A percentile compares a stretch with the other conserved stretches of the same genome.
Conservation (phyloP, 75 land plant species). For the Isoetes taiwanensis region DNA sequence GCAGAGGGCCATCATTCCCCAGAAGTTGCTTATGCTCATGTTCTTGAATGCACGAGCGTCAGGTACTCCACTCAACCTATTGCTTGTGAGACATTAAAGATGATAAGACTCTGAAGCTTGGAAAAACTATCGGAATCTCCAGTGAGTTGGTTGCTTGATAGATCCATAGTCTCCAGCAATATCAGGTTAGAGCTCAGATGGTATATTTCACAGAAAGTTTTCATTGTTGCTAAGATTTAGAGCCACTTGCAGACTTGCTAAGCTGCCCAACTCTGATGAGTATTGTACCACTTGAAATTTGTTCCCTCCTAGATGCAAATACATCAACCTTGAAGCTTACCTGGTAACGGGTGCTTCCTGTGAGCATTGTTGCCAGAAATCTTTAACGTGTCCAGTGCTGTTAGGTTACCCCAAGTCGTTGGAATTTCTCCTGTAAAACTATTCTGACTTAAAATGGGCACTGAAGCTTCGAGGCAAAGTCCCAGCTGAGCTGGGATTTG, state of each 20-base stretch:
- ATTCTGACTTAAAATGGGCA: constrained; percentile 60
- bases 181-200: constrained; percentile 32
- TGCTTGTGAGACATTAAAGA: constrained; percentile 51
- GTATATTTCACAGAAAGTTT: constrained; percentile 46
- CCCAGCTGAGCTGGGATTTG: constrained; percentile 37
- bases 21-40: constrained; percentile 41
- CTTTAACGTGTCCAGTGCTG: constrained; percentile 29
- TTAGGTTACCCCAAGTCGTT: constrained; percentile 31
- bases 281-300: constrained; percentile 42
- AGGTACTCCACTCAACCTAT: constrained; percentile 42
- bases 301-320: constrained; percentile 60
- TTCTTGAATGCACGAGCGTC: constrained; percentile 18
- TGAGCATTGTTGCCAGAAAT: constrained; percentile 42
- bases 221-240: constrained; percentile 47
- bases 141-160: constrained; percentile 36
- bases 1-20: constrained; percentile 57
- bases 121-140: constrained; percentile 41
- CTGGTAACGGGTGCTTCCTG: constrained; percentile 46
- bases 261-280: constrained; percentile 43
- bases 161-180: constrained; percentile 34
- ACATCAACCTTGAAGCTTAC: constrained; percentile 30
- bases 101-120: constrained; percentile 25
- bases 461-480: constrained; percentile 42
- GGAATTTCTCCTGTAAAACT: constrained; percentile 41
- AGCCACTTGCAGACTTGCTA: constrained; percentile 43